phyloP scores from a whole-genome alignment of 768 basidiomycete genomes.

The Fomitopsis pulvina region DNA sequence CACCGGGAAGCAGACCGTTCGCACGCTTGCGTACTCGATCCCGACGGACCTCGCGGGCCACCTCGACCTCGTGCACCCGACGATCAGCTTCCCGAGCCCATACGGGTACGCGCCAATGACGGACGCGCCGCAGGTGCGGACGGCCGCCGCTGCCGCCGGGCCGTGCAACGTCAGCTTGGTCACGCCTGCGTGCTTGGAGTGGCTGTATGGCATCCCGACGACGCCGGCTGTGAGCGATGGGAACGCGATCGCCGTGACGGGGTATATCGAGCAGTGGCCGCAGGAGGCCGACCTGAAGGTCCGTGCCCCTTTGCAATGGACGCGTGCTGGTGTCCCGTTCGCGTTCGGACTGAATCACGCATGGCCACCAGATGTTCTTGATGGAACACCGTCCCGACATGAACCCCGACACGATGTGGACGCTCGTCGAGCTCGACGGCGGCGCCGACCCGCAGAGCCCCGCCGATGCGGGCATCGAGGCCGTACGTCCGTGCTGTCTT shows the following conservation, averaged over 20 bases:
- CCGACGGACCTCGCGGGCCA: conserved; percentile 21
- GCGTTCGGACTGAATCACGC: conserved; percentile 12
- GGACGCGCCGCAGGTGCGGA: conserved; percentile 16
- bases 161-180: conserved; percentile 16
- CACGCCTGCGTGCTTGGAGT: conserved; percentile 25
- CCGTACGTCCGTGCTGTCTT: too few relatives aligned
- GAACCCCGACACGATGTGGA: conserved; percentile 10
- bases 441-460: conserved; percentile 39
- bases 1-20: conserved; percentile 18
- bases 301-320: conserved; percentile 29
- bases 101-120: conserved; percentile 3
- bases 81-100: conserved; percentile 11
- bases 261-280: conserved; percentile 25
- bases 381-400: conserved; percentile 11
- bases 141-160: background rate
- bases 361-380: conserved; percentile 41
- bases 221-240: conserved; percentile 14
- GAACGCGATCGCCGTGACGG: conserved; percentile 27
- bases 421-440: conserved; percentile 37
- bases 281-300: conserved; percentile 23
- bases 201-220: conserved; percentile 24
- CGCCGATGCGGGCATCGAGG: background rate
- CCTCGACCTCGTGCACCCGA: conserved; percentile 26
- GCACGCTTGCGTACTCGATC: conserved; percentile 27
- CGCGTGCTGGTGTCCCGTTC: conserved; percentile 28